Base-by-base conservation (phyloP, 345 rosid genomes). In the Triadica sebifera region DNA sequence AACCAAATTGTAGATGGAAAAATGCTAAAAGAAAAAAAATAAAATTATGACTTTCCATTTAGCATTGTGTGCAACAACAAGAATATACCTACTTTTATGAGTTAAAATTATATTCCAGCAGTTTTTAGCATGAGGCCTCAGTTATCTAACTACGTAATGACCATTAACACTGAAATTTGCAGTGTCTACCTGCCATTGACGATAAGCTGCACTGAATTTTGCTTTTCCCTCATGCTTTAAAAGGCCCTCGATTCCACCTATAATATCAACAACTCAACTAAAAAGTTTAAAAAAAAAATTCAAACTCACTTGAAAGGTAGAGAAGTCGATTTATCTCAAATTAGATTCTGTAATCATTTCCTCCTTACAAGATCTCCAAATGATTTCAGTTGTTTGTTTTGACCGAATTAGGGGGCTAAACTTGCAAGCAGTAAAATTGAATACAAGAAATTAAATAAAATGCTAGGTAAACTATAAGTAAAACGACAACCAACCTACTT, bases 41-140 rank as follows among this genome's bases (percentile, higher is more conserved):
- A n/a, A n/a, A n/a, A n/a, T n/a, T 8, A 41, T 41, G 45, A 41
- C 5, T 4, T 41, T 41, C 45, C 5, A 8, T 41, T 41, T n/a
- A 80, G 97, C 98, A 81, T 94, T 94, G 83, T 94, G 98, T 75
- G 97, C 97, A 78, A 92, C 98, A 83, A 94, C 92, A 67, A 94
- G 98, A 87, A 88, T 85, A 55, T 91, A 94, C 74, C 78, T 82
- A 84, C 95, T 88, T 66, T 88, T 91, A 73, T 94, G 95, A 37
- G 85, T 83, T 74, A 92, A 87, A 45, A 94, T 86, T 72, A 74
- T 79, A 45, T 64, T 56, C 98, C 98, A 92, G 76, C 91, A 89
- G 77, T 72, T 89, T 58, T 86, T 78, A 58, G 89, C 97, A 47
- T 97, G 92, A 4, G 75, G 87, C 97, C 97, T 92, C 75, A 92